Evolutionary conservation across 108 stramenopile genomes (phyloP).

Genomic region (Cylindrotheca fusiformis): DNA sequence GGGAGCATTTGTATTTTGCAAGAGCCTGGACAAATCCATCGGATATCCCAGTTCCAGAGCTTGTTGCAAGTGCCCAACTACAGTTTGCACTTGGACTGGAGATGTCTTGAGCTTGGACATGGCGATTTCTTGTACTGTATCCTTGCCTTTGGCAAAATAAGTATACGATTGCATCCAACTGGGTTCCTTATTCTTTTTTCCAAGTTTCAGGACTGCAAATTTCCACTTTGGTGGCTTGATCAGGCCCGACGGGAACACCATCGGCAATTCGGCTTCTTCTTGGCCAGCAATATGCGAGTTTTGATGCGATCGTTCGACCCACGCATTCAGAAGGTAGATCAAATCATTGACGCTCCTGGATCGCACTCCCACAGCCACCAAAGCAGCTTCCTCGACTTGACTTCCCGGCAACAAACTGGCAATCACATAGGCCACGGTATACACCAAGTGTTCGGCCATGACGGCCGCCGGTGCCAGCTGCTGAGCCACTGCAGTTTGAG

Average conservation of each 20-base stretch:
- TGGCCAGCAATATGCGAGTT: not conserved
- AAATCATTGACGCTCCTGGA: constrained; percentile 53
- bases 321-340: constrained; percentile 39
- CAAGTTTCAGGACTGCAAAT: constrained; percentile 63
- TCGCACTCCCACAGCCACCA: constrained; percentile 67
- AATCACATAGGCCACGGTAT: constrained; percentile 51
- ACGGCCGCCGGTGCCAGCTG: constrained; percentile 71
- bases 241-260: constrained; percentile 2
- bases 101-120: constrained; percentile 61
- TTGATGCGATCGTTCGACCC: constrained; percentile 33
- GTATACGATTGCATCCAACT: constrained; percentile 71
- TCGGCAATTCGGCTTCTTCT: constrained; percentile 19
- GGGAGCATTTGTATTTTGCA: constrained; percentile 19
- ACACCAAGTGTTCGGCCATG: constrained; percentile 58
- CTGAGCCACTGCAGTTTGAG: constrained; percentile 42
- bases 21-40: constrained; percentile 51
- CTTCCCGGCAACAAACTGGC: constrained; percentile 46
- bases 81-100: constrained; percentile 67
- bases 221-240: constrained; percentile 41
- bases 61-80: constrained; percentile 62
- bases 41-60: constrained; percentile 52
- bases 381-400: constrained; percentile 34
- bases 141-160: constrained; percentile 51
- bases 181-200: constrained; percentile 73
- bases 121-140: constrained; percentile 64